Evolutionary conservation across 2,329 filamentous ascomycete species (phyloP), one percentile per base, ranked within the genome.

Genomic region (Talaromyces atroroseus): DNA sequence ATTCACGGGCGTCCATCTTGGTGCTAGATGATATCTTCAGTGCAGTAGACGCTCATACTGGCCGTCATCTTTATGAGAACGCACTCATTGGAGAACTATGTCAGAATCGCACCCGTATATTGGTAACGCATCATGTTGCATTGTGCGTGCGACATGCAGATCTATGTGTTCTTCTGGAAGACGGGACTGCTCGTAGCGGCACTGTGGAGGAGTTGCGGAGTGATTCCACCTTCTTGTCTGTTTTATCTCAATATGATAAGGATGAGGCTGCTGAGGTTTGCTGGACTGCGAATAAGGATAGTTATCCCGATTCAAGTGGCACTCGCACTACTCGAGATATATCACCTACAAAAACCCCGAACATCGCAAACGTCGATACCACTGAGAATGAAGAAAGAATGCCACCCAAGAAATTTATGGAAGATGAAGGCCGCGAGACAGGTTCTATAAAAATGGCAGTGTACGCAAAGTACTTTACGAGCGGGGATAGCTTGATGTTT

Each of bases 1-100:
- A 94, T 69, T 91, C 88, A 1, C 80, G 88, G 16, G 88, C 88
- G 1, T 85, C 87, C 0, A 85, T 92, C 60, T 76, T 95, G 5
- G 76, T 94, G 21, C 78, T 92, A 64, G 90, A 95, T 67, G 90
- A 95, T 65, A 88, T 92, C 44, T 92, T 95, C 68, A 90, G 86
- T 65, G 76, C 89, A 10, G 83, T 94, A 8, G 90, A 95, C 68
- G 86, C 88, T 2, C 88, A 92, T 65, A 89, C 91, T 29, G 89
- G 89, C 16, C 82, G 87, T 23, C 87, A 90, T 64, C 86, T 92
- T 50, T 90, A 89, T 62, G 87, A 92, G 61, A 81, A 89, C 56
- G 90, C 87, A 59, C 76, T 92, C 2, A 85, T 81, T 2, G 89
- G 89, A 5, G 82, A 87, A 49, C 78, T 92, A 10, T 86, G 86